Evolutionary conservation across 345 rosid species (phyloP), one percentile per base, ranked within the genome.

Genomic region (Hypericum androsaemum): DNA sequence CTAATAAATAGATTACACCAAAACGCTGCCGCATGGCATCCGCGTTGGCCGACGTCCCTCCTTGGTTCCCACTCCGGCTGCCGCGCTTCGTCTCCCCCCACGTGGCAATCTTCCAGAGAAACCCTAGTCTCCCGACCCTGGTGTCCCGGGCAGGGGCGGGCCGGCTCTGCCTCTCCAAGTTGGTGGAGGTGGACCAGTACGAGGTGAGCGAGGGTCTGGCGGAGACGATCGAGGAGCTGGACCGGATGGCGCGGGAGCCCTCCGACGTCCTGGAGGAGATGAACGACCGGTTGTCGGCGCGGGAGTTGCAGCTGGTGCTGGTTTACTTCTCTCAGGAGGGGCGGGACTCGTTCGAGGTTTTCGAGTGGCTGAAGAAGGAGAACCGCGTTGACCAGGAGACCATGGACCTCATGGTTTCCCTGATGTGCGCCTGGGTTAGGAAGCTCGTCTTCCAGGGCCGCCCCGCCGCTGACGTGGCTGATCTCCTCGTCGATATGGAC

Each of bases 241-340:
- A 86, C 75, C 75, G 94, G 57, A 89, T 86, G 95, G 11, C 77
- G 0, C 76, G 97, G 62, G 97, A 86, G 48, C 97, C 97, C 3
- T 79, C 97, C 0, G 97, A 86, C 60, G 58, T 89, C 47, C 80
- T 89, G 0, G 95, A 80, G 54, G 96, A 89, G 57, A 89, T 86
- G 97, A 89, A 86, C 41, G 86, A 89, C 41, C 73, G 81, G 10
- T 58, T 89, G 4, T 89, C 97, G 0, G 79, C 83, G 0, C 67
- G 85, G 60, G 95, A 89, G 36, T 57, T 89, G 40, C 97, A 84
- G 5, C 60, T 89, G 17, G 95, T 89, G 56, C 62, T 89, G 9
- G 97, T 89, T 7, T 89, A 89, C 69, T 89, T 89, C 62, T 74
- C 97, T 38, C 97, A 84, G 52, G 95, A 89, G 66, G 97, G 97